phyloP scores from a whole-genome alignment of 768 basidiomycete genomes.

The Arthromyces matolae region DNA sequence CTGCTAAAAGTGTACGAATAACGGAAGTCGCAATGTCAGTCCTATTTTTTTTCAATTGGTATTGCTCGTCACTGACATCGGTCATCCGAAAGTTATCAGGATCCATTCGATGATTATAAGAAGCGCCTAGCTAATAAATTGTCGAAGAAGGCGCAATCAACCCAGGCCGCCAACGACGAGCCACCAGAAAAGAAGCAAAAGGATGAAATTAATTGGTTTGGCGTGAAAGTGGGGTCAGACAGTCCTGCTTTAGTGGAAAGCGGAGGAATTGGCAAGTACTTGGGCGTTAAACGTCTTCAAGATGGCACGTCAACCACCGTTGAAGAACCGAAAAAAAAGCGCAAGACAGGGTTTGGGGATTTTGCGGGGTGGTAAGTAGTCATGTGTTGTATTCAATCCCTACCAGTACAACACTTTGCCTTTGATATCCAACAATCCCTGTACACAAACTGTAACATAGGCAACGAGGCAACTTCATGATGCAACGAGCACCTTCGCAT shows the following conservation, averaged over 20 bases:
- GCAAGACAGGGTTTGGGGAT: slow-evolving; percentile 86
- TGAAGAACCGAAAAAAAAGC: slow-evolving; percentile 72
- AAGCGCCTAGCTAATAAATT: slow-evolving; percentile 75
- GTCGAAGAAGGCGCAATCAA: slow-evolving; percentile 48
- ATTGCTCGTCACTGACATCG: not conserved
- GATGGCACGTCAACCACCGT: slow-evolving; percentile 17
- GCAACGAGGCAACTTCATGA: too few relatives aligned
- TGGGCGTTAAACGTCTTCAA: slow-evolving; percentile 51
- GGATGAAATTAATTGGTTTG: slow-evolving; percentile 85
- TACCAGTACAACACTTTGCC: too few relatives aligned
- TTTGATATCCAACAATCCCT: too few relatives aligned
- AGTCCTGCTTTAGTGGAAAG: slow-evolving; percentile 24
- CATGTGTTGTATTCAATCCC: slow-evolving; percentile 1
- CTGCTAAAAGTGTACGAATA: slow-evolving; percentile 81
- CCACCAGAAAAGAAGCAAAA: slow-evolving; percentile 50
- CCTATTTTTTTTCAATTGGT: not conserved
- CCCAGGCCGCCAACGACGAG: slow-evolving; percentile 27
- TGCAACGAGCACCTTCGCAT: slow-evolving; percentile 31
- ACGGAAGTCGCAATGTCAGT: slow-evolving; percentile 83
- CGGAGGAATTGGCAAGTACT: slow-evolving; percentile 79
- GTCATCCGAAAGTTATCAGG: slow-evolving; percentile 92
- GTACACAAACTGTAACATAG: too few relatives aligned
- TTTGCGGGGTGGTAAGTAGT: slow-evolving; percentile 71
- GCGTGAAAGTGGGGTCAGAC: slow-evolving; percentile 69
- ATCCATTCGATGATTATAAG: slow-evolving; percentile 95